These are phyloP conservation scores for Eucalyptus sp. DNA, from an alignment of 345 rosid species.

Conservation along the genomic window DNA sequence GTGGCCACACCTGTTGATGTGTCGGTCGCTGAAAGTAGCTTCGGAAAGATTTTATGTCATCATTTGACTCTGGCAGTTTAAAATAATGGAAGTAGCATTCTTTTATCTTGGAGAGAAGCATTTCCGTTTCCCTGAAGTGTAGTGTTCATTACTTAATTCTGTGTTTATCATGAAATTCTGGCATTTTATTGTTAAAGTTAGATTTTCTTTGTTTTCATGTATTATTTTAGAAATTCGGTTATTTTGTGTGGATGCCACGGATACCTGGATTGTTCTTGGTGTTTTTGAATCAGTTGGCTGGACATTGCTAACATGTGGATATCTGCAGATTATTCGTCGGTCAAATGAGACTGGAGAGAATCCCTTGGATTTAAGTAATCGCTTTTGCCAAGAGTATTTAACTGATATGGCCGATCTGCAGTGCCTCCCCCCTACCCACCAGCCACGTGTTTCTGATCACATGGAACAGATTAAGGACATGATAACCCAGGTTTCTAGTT, in stretches of 20 bases:
- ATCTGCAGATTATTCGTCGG: conserved; percentile 54
- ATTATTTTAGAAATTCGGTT: neutral
- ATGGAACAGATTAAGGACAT: conserved; percentile 63
- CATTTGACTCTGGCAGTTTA: neutral
- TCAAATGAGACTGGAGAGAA: conserved; percentile 52
- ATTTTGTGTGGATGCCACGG: neutral
- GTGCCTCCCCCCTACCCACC: conserved; percentile 72
- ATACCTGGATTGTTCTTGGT: neutral
- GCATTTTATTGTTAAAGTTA: neutral
- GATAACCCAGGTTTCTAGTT: conserved; percentile 44
- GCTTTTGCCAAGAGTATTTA: conserved; percentile 66
- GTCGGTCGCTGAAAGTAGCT: neutral
- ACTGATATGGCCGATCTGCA: conserved; percentile 62
- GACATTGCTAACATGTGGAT: neutral
- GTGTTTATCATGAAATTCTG: neutral
- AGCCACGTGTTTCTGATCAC: conserved; percentile 71
- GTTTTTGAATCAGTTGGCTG: neutral
- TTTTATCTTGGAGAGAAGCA: neutral
- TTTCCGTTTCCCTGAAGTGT: neutral
- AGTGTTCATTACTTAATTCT: neutral
- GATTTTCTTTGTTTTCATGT: neutral
- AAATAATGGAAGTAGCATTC: neutral
- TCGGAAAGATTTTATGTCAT: neutral
- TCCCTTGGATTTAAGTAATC: conserved; percentile 45
- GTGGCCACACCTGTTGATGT: neutral